These are phyloP conservation scores for Arachis stenosperma DNA, from an alignment of 306 rosid genomes.

Conservation along the genomic window DNA sequence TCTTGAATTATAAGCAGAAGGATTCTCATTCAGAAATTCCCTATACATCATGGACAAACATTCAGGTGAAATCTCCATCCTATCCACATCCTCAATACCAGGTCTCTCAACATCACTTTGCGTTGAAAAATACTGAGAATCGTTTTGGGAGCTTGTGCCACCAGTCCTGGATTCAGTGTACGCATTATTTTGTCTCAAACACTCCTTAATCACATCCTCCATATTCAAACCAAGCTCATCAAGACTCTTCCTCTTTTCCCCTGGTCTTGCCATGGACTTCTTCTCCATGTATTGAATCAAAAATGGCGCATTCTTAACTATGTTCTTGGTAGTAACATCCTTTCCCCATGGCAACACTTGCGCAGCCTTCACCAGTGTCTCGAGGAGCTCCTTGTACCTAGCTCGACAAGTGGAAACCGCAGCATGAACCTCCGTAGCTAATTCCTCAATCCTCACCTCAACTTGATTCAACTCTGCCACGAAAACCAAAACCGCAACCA, in stretches of 20 bases:
- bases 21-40: conserved; percentile 44
- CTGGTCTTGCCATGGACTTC: conserved; percentile 59
- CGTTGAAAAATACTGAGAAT: conserved; percentile 43
- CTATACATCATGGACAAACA: conserved; percentile 63
- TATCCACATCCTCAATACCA: conserved; percentile 25
- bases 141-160: conserved; percentile 33
- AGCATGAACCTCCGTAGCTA: conserved; percentile 64
- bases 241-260: conserved; percentile 38
- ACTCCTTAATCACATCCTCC: conserved; percentile 54
- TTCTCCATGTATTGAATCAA: conserved; percentile 78
- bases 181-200: conserved; percentile 45
- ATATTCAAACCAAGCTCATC: conserved; percentile 53
- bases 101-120: conserved; percentile 20
- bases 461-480: conserved; percentile 66
- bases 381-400: conserved; percentile 67
- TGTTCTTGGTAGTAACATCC: conserved; percentile 66
- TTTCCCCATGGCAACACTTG: conserved; percentile 88
- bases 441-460: conserved; percentile 51
- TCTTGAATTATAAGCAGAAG: conserved; percentile 26
- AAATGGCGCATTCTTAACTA: conserved; percentile 61
- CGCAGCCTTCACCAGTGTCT: conserved; percentile 71
- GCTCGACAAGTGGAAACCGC: conserved; percentile 57
- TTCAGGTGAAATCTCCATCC: conserved; percentile 59
- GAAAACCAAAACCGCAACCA: conserved; percentile 71
- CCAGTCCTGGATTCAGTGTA: conserved; percentile 43